These are phyloP conservation scores for Lactarius hengduanensis DNA, from an alignment of 768 basidiomycete species.

Conservation along the genomic window DNA sequence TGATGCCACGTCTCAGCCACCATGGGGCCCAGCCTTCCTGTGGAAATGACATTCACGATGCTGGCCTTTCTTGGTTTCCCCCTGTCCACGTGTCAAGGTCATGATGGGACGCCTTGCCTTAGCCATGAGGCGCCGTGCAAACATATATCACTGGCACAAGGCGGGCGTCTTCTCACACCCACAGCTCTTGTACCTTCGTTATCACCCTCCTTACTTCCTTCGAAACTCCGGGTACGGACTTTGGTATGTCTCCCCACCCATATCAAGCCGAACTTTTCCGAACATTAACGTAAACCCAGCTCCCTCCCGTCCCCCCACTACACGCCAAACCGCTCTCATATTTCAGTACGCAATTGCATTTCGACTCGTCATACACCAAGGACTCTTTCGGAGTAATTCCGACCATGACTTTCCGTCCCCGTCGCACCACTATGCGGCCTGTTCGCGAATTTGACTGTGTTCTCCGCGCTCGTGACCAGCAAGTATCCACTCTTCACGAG, in stretches of 20 bases:
- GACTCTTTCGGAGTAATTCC: slow-evolving; percentile 11
- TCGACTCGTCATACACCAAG: slow-evolving; percentile 1
- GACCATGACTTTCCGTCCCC: slow-evolving; percentile 20
- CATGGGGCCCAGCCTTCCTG: background rate
- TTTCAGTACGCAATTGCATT: slow-evolving; percentile 1
- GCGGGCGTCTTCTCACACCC: slow-evolving; percentile 4
- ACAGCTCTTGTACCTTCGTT: slow-evolving; percentile 1
- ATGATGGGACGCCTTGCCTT: slow-evolving; percentile 27
- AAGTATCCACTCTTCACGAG: slow-evolving; percentile 25
- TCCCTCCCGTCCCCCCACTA: background rate
- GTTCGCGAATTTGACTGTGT: slow-evolving; percentile 23
- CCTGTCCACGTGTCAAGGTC: slow-evolving; percentile 21
- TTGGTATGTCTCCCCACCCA: slow-evolving; percentile 14
- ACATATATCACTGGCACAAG: slow-evolving; percentile 19
- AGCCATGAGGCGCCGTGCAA: slow-evolving; percentile 22
- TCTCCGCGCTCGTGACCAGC: slow-evolving; percentile 26
- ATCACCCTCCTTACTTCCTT: background rate
- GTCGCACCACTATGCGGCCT: slow-evolving; percentile 23
- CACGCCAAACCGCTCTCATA: background rate
- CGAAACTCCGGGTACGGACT: slow-evolving; percentile 11
- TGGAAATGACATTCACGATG: background rate
- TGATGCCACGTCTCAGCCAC: background rate
- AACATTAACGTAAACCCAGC: slow-evolving; percentile 2
- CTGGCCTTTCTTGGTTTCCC: slow-evolving; percentile 6
- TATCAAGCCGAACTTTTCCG: background rate